Base-by-base conservation (phyloP, 2,329 filamentous ascomycete genomes). In the Chrysoporthe austroafricana region DNA sequence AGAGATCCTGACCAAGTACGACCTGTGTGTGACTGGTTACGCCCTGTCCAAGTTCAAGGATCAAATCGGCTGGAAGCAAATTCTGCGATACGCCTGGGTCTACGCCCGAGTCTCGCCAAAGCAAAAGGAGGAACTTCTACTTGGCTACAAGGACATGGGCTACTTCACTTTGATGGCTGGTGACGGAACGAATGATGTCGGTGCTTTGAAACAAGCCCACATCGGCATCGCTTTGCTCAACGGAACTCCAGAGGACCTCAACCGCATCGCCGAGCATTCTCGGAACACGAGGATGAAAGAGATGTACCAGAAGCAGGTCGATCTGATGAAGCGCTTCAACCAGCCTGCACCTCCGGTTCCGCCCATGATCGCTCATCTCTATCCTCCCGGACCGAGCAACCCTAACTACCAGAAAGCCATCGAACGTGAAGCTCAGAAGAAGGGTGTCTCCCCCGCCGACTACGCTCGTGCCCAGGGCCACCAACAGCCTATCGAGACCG, bases 151-250 rank as follows among this genome's bases (percentile, higher is more conserved):
- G 82, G 94, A 97, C 75, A 92, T 93, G 82, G 96, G 96, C 62
- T 99, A 99, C 83, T 97, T 96, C 70, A 99, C 96, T 42, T 87
- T 99, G 70, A 99, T 99, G 96, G 96, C 94, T 74, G 96, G 96
- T 79, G 96, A 99, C 76, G 96, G 96, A 71, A 99, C 96, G 66
- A 99, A 99, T 79, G 96, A 99, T 76, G 96, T 99, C 66, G 96
- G 96, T 72, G 96, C 96, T 57, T 84, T 99, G 76, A 99, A 99
- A 84, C 96, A 99, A 81, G 96, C 96, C 52, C 96, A 99, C 77
- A 94, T 99, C 71, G 96, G 96, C 80, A 92, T 99, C 71, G 96
- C 96, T 32, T 88, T 99, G 62, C 88, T 99, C 73, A 99, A 99
- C 79, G 96, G 96, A 71, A 96, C 94, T 1, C 91, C 90, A 72